Conservation (phyloP, 2,329 filamentous ascomycete genomes). For the Metarhizium brunneum region DNA sequence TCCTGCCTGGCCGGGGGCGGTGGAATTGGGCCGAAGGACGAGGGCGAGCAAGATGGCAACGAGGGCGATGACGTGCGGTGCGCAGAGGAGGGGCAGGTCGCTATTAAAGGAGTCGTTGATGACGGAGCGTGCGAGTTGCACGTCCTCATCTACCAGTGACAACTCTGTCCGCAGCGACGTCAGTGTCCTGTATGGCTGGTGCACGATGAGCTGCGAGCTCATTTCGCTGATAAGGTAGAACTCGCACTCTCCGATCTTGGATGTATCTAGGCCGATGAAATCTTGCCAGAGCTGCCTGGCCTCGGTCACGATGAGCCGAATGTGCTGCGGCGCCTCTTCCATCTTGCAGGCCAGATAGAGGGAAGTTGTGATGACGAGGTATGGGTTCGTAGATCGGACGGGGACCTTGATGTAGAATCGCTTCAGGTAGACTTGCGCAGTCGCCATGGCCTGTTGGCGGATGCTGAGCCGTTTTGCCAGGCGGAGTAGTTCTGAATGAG, state of each 20-base stretch:
- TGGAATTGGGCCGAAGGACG: slow-evolving; percentile 57
- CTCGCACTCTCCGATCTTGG: slow-evolving; percentile 86
- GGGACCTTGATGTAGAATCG: slow-evolving; percentile 89
- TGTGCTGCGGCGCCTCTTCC: slow-evolving; percentile 95
- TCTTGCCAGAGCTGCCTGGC: slow-evolving; percentile 80
- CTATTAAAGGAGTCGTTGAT: slow-evolving; percentile 92
- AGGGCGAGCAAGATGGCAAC: slow-evolving; percentile 77
- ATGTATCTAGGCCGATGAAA: slow-evolving; percentile 64
- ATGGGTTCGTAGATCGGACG: slow-evolving; percentile 86
- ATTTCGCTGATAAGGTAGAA: slow-evolving; percentile 89
- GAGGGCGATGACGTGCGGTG: slow-evolving; percentile 82
- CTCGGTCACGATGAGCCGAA: slow-evolving; percentile 80
- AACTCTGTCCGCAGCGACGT: slow-evolving; percentile 62
- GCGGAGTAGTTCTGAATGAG: slow-evolving; percentile 59
- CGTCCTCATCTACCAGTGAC: slow-evolving; percentile 66
- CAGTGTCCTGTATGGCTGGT: slow-evolving; percentile 82
- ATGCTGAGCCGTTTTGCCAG: slow-evolving; percentile 76
- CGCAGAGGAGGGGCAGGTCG: slow-evolving; percentile 75
- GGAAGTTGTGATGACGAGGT: slow-evolving; percentile 84
- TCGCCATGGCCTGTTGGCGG: slow-evolving; percentile 86
- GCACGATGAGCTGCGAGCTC: slow-evolving; percentile 79
- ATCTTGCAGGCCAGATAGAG: slow-evolving; percentile 96
- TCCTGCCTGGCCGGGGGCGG: slow-evolving; percentile 18
- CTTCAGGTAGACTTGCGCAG: slow-evolving; percentile 89
- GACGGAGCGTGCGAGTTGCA: slow-evolving; percentile 67